Conservation (phyloP, 1,284 basidiomycete genomes). For the Dichomitus squalens region DNA sequence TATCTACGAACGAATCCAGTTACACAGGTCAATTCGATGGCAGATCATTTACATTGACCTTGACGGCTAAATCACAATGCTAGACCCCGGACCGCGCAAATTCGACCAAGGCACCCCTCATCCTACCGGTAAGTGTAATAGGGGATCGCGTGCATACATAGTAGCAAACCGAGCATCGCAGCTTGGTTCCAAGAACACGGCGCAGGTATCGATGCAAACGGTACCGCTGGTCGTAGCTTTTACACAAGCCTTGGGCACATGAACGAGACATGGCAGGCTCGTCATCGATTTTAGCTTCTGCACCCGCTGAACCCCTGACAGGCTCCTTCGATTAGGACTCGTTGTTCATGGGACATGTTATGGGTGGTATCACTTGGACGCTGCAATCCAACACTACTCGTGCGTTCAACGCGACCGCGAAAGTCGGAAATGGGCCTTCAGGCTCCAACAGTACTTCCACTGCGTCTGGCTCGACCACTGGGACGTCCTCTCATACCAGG, state of each 20-base stretch:
- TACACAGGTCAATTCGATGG: constrained; percentile 49
- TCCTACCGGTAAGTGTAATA: constrained; percentile 49
- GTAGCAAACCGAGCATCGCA: constrained; percentile 23
- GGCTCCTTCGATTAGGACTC: constrained; percentile 43
- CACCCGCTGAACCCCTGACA: background rate
- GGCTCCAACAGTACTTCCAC: background rate
- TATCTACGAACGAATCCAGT: constrained; percentile 70
- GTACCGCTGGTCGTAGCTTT: constrained; percentile 71
- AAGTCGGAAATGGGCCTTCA: constrained; percentile 13
- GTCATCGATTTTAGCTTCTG: constrained; percentile 14
- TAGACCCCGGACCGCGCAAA: constrained; percentile 51
- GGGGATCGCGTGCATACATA: background rate
- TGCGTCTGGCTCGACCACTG: background rate
- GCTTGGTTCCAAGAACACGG: constrained; percentile 82
- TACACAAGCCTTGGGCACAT: constrained; percentile 81
- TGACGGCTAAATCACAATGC: background rate
- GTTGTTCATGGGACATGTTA: constrained; percentile 68
- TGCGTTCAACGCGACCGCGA: constrained; percentile 50
- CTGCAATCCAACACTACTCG: constrained; percentile 62
- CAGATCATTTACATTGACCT: background rate
- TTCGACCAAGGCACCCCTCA: constrained; percentile 66
- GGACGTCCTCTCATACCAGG: background rate
- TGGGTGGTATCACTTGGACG: constrained; percentile 75
- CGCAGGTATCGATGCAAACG: constrained; percentile 51
- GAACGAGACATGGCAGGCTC: constrained; percentile 68